phyloP scores from a whole-genome alignment of 2,329 filamentous ascomycete genomes.

The Epichloe uncinata region DNA sequence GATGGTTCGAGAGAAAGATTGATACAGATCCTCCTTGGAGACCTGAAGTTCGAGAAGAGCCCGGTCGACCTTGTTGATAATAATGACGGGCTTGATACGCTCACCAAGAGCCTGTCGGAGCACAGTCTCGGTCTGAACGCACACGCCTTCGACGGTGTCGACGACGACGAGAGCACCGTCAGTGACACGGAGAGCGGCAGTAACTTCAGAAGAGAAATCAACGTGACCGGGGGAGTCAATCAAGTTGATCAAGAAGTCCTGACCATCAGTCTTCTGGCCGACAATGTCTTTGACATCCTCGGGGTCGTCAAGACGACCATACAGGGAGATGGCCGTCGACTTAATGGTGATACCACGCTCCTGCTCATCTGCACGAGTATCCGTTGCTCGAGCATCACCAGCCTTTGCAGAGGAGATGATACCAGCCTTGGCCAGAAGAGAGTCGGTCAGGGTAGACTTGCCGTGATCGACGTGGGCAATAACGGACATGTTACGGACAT shows the following conservation, averaged over 20 bases:
- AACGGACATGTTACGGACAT: conserved; percentile 95
- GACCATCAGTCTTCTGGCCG: conserved; percentile 74
- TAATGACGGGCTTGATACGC: conserved; percentile 98
- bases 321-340: conserved; percentile 99
- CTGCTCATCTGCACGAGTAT: conserved; percentile 95
- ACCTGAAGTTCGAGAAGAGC: conserved; percentile 98
- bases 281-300: conserved; percentile 94
- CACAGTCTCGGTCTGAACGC: conserved; percentile 99
- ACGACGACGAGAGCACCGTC: conserved; percentile 99
- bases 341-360: conserved; percentile 99
- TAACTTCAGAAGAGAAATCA: conserved; percentile 99
- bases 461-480: conserved; percentile 99
- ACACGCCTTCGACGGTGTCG: conserved; percentile 99
- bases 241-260: conserved; percentile 99
- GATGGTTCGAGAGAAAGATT: conserved; percentile 98
- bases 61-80: conserved; percentile 99
- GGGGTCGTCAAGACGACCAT: conserved; percentile 63
- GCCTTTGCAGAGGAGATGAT: conserved; percentile 98
- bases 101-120: conserved; percentile 97
- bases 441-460: conserved; percentile 99
- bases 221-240: conserved; percentile 99
- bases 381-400: conserved; percentile 88
- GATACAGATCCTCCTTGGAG: conserved; percentile 97
- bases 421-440: conserved; percentile 96
- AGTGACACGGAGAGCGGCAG: conserved; percentile 97